Evolutionary conservation across 352 stramenopile genomes (phyloP).

Genomic region (Hyaloperonospora brassicae): DNA sequence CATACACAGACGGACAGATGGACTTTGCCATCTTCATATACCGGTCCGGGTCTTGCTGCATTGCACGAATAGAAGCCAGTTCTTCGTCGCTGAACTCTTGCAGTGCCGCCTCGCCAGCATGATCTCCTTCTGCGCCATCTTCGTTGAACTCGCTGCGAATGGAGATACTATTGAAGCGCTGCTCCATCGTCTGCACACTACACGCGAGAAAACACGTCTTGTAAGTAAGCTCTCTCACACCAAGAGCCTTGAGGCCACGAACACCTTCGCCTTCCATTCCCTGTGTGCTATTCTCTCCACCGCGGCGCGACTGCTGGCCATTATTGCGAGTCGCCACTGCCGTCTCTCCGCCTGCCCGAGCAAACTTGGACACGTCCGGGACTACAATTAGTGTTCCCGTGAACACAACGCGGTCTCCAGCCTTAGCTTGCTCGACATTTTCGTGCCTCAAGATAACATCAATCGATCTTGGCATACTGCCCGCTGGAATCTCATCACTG

Average conservation of each 20-base stretch:
- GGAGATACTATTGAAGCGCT: constrained; percentile 82
- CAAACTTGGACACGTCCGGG: constrained; percentile 91
- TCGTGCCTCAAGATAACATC: constrained; percentile 97
- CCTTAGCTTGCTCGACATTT: constrained; percentile 95
- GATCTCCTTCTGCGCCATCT: constrained; percentile 30
- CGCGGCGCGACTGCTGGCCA: constrained; percentile 19
- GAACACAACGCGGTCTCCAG: constrained; percentile 93
- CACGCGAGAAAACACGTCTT: constrained; percentile 95
- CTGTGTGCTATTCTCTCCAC: constrained; percentile 62
- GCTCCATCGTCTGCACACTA: constrained; percentile 89
- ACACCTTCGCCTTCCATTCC: constrained; percentile 89
- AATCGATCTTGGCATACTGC: constrained; percentile 94
- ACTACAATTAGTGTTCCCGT: constrained; percentile 93
- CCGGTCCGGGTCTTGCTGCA: constrained; percentile 84
- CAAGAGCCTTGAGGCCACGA: constrained; percentile 90
- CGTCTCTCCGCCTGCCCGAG: constrained; percentile 54
- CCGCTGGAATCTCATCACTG: constrained; percentile 96
- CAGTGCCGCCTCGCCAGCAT: constrained; percentile 18
- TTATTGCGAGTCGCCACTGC: constrained; percentile 46
- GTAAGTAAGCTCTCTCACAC: constrained; percentile 97
- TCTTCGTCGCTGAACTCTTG: constrained; percentile 90
- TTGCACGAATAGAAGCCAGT: constrained; percentile 86
- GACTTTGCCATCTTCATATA: constrained; percentile 93
- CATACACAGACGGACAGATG: constrained; percentile 95
- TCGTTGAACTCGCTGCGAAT: constrained; percentile 74